phyloP scores from a whole-genome alignment of 345 rosid genomes.

The Streptanthus diversifolius region DNA sequence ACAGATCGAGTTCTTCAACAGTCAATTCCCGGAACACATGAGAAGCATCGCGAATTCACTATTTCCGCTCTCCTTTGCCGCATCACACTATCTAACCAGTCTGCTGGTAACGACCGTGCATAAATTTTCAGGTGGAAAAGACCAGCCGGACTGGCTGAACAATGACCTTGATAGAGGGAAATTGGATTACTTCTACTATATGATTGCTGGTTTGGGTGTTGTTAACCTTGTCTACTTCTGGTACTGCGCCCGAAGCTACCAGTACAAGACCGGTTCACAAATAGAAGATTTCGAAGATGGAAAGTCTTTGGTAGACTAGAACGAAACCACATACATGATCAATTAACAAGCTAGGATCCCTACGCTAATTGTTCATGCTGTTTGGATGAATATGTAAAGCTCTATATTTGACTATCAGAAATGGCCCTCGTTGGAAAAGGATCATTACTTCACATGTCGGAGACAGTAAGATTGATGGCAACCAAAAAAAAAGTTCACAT shows the following conservation, averaged over 20 bases:
- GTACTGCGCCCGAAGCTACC: slow-evolving; percentile 41
- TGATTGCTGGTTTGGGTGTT: slow-evolving; percentile 48
- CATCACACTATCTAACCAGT: slow-evolving; percentile 39
- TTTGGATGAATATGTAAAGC: background rate
- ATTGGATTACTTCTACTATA: slow-evolving; percentile 55
- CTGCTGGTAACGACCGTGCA: slow-evolving; percentile 42
- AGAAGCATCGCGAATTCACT: slow-evolving; percentile 53
- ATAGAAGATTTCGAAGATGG: background rate
- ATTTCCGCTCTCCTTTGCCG: slow-evolving; percentile 39
- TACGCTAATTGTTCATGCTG: background rate
- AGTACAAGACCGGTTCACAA: slow-evolving; percentile 37
- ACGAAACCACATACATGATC: background rate
- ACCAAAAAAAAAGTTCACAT: background rate
- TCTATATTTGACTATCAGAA: background rate
- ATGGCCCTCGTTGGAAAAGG: background rate
- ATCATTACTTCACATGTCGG: background rate
- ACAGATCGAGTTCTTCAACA: slow-evolving; percentile 61
- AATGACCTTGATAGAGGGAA: slow-evolving; percentile 46
- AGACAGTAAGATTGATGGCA: slow-evolving; percentile 7
- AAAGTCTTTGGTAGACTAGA: slow-evolving; percentile 10
- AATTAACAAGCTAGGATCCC: background rate
- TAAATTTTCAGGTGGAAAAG: slow-evolving; percentile 36
- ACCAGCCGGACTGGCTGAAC: slow-evolving; percentile 51
- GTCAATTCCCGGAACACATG: slow-evolving; percentile 63
- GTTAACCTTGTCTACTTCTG: slow-evolving; percentile 48